phyloP scores from a whole-genome alignment of 305 asterid species.

The Petunia hybrid region DNA sequence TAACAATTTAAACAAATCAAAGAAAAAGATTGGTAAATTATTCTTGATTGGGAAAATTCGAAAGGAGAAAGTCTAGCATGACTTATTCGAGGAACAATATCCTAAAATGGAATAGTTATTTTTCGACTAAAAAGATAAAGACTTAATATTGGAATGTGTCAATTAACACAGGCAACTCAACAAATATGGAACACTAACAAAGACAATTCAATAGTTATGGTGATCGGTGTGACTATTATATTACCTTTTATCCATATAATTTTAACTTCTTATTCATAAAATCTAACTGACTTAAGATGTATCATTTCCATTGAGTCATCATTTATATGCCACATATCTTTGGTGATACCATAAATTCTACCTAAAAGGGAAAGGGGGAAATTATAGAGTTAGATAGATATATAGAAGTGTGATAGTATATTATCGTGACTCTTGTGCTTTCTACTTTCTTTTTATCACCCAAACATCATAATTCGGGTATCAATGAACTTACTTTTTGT shows the following conservation, averaged over 20 bases:
- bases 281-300: background rate
- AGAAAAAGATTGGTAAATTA: background rate
- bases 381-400: slow-evolving; percentile 2
- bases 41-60: background rate
- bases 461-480: slow-evolving; percentile 21
- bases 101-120: background rate
- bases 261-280: slow-evolving; percentile 14
- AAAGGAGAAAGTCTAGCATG: background rate
- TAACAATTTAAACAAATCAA: background rate
- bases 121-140: background rate
- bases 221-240: background rate
- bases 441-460: slow-evolving; percentile 1
- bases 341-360: background rate
- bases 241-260: background rate
- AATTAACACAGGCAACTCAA: background rate
- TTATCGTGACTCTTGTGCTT: too few relatives aligned
- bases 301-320: background rate
- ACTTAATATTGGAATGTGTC: background rate
- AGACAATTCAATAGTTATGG: background rate
- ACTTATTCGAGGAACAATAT: slow-evolving; percentile 8
- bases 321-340: background rate
- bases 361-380: slow-evolving; percentile 21
- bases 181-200: background rate
- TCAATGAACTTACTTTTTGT: background rate
- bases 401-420: background rate